Conservation (phyloP, 1,284 basidiomycete genomes). For the Kwoniella shivajii region DNA sequence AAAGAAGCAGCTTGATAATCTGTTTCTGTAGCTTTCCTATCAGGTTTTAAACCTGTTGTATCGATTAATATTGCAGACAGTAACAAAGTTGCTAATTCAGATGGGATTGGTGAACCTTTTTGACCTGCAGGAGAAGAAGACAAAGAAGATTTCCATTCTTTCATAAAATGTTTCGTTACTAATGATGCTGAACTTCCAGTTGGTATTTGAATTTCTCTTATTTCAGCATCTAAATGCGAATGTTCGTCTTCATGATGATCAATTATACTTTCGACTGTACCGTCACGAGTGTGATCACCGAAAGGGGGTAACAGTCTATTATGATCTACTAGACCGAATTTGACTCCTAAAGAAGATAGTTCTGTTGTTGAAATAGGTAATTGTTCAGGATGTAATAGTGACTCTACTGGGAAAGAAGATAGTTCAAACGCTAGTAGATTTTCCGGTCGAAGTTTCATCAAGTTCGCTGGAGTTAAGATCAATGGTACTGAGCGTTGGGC, state of each 20-base stretch:
- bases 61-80: constrained; percentile 79
- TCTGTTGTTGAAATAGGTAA: constrained; percentile 41
- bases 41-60: constrained; percentile 71
- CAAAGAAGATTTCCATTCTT: constrained; percentile 40
- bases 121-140: constrained; percentile 26
- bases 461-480: constrained; percentile 67
- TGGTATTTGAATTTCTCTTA: constrained; percentile 63
- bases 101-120: constrained; percentile 42
- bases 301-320: constrained; percentile 69
- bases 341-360: constrained; percentile 60
- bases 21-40: constrained; percentile 69
- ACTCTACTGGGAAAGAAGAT: constrained; percentile 65
- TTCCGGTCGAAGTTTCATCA: constrained; percentile 80
- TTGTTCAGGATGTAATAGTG: constrained; percentile 52
- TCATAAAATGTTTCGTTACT: constrained; percentile 62
- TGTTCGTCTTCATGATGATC: constrained; percentile 93
- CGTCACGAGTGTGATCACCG: constrained; percentile 30
- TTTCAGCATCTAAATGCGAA: constrained; percentile 63
- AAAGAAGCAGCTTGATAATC: constrained; percentile 66
- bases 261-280: constrained; percentile 72
- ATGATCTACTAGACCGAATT: constrained; percentile 85
- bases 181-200: constrained; percentile 81
- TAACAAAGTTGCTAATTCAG: constrained; percentile 73
- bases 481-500: constrained; percentile 68
- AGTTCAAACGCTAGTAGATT: constrained; percentile 73